phyloP scores from a whole-genome alignment of 495 filamentous ascomycete genomes.

The Aspergillus nidulans region DNA sequence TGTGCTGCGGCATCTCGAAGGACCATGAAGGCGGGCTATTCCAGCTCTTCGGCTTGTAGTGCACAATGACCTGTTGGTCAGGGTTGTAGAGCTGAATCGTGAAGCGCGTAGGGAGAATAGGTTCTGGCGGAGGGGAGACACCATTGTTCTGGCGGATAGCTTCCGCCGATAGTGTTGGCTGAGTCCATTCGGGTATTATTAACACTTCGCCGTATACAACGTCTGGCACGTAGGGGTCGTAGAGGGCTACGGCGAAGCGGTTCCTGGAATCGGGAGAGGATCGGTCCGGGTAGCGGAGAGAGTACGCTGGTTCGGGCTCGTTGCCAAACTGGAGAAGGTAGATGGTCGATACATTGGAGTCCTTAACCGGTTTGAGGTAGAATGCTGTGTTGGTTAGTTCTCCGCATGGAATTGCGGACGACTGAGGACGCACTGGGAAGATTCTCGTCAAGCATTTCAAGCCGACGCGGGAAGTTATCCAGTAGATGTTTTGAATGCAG shows the following conservation, averaged over 20 bases:
- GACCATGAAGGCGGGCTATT: conserved; percentile 76
- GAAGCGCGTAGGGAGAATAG: conserved; percentile 74
- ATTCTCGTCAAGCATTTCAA: conserved; percentile 85
- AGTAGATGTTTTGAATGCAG: neutral
- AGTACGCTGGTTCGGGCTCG: conserved; percentile 74
- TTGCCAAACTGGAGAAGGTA: conserved; percentile 76
- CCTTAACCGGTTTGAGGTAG: conserved; percentile 51
- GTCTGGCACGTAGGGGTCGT: conserved; percentile 74
- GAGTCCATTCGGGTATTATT: conserved; percentile 78
- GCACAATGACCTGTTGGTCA: conserved; percentile 73
- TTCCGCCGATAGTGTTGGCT: conserved; percentile 73
- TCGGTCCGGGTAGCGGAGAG: conserved; percentile 70
- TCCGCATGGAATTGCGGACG: conserved; percentile 18
- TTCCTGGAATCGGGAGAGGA: conserved; percentile 63
- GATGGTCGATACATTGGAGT: conserved; percentile 55
- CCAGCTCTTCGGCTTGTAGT: conserved; percentile 69
- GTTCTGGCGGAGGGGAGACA: conserved; percentile 63
- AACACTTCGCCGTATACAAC: conserved; percentile 84
- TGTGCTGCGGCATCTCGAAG: conserved; percentile 85
- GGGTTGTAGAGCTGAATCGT: conserved; percentile 89
- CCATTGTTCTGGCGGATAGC: conserved; percentile 72
- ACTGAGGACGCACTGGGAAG: conserved; percentile 63
- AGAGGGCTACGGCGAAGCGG: conserved; percentile 80
- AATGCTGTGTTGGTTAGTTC: conserved; percentile 47
- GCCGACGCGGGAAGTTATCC: neutral